phyloP scores from a whole-genome alignment of 257 asterid genomes.

The Fraxinus pennsylvanica region DNA sequence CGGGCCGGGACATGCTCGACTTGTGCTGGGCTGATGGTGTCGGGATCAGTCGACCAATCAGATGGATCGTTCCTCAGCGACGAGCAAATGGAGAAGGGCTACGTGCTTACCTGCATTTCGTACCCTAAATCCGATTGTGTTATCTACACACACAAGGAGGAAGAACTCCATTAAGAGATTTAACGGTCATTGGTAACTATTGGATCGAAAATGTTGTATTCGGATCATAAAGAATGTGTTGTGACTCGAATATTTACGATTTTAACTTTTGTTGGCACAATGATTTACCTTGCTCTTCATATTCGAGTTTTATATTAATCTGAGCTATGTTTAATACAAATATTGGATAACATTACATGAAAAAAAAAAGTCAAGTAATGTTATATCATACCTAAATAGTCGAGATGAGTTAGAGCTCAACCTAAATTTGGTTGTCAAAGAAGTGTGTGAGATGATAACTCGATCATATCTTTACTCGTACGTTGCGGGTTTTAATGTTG shows the following conservation, averaged over 20 bases:
- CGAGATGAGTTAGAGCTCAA: background rate
- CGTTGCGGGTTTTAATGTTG: too few species aligned
- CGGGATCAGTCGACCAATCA: conserved; percentile 46
- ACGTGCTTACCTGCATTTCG: conserved; percentile 38
- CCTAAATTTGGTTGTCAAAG: background rate
- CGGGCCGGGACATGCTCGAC: conserved; percentile 50
- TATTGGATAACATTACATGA: too few species aligned
- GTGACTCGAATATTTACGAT: background rate
- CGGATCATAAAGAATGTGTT: too few species aligned
- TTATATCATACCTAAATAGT: too few species aligned
- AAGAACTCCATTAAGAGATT: conserved; percentile 32
- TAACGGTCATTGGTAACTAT: background rate
- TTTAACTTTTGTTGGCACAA: background rate
- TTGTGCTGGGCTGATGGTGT: conserved; percentile 36
- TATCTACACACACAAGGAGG: conserved; percentile 47
- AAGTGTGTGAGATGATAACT: background rate
- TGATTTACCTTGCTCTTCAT: background rate
- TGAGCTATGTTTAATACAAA: too few species aligned
- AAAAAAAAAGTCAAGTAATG: too few species aligned
- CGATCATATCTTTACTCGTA: background rate
- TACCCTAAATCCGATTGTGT: conserved; percentile 43
- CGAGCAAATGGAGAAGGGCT: conserved; percentile 42
- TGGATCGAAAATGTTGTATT: background rate
- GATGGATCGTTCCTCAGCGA: conserved; percentile 45
- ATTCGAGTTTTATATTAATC: background rate